Evolutionary conservation across 1,139 yeast species (phyloP).

Genomic region (Lodderomyces beijingensis): DNA sequence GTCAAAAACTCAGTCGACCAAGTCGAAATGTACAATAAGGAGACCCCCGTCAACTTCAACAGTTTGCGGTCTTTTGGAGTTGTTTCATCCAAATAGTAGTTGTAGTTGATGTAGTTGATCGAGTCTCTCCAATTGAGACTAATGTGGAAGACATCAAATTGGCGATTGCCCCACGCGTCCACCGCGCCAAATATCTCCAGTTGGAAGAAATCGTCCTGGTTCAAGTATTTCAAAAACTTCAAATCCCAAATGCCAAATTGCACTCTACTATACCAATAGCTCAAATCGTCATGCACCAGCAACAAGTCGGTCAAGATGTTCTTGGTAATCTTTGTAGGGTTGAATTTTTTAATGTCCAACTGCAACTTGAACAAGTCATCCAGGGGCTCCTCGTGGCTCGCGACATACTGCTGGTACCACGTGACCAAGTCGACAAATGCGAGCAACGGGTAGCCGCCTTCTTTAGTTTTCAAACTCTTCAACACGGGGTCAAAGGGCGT

Average conservation of each 20-base stretch:
- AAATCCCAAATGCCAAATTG: constrained; percentile 83
- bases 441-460: constrained; percentile 56
- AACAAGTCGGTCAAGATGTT: constrained; percentile 49
- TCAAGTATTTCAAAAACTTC: constrained; percentile 53
- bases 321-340: constrained; percentile 55
- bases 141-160: constrained; percentile 37
- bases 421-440: constrained; percentile 55
- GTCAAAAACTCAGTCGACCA: constrained; percentile 37
- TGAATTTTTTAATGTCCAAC: constrained; percentile 78
- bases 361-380: constrained; percentile 40
- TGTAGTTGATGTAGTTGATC: constrained; percentile 32
- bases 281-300: constrained; percentile 43
- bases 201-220: constrained; percentile 38
- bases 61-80: constrained; percentile 20
- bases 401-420: constrained; percentile 49
- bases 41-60: constrained; percentile 34
- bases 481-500: constrained; percentile 37
- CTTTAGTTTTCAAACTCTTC: constrained; percentile 49
- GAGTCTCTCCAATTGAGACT: constrained; percentile 34
- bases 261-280: constrained; percentile 64
- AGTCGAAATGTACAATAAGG: constrained; percentile 35
- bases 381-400: constrained; percentile 14
- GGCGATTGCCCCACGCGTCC: constrained; percentile 18
- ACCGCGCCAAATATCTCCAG: constrained; percentile 13
- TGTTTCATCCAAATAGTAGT: constrained; percentile 28